These are phyloP conservation scores for Tolypocladium cylindrosporum DNA, from an alignment of 2,329 filamentous ascomycete species.

Conservation along the genomic window DNA sequence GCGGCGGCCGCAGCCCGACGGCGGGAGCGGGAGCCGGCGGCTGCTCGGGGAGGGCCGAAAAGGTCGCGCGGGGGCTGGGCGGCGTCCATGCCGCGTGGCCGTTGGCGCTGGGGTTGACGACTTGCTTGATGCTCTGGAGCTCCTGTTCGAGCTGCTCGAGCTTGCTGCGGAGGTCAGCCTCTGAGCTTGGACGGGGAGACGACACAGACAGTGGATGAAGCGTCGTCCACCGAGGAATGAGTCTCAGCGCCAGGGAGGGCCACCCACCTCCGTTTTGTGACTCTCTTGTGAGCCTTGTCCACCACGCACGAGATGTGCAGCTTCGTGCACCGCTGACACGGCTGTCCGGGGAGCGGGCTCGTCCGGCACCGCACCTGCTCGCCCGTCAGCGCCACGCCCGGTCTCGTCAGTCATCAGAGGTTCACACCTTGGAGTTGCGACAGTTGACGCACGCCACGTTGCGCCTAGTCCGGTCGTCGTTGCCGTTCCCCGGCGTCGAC, in stretches of 20 bases:
- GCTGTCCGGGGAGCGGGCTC: conserved; percentile 25
- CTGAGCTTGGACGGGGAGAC: not conserved
- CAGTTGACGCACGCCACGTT: conserved; percentile 29
- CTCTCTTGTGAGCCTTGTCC: conserved; percentile 36
- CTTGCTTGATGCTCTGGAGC: conserved; percentile 43
- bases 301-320: conserved; percentile 32
- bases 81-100: conserved; percentile 15
- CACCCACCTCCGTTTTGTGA: conserved; percentile 31
- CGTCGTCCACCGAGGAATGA: not conserved
- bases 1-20: conserved; percentile 4
- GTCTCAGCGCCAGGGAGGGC: not conserved
- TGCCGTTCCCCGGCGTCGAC: conserved; percentile 8
- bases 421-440: conserved; percentile 27
- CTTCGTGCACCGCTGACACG: conserved; percentile 35
- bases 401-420: too few species aligned
- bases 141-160: conserved; percentile 45
- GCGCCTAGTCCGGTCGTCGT: conserved; percentile 21
- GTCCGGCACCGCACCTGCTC: conserved; percentile 34
- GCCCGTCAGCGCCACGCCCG: not conserved
- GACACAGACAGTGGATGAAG: not conserved
- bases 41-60: conserved; percentile 11
- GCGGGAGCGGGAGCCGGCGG: conserved; percentile 2
- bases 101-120: conserved; percentile 24
- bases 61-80: conserved; percentile 16
- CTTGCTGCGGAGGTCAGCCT: conserved; percentile 27